These are phyloP conservation scores for Meira nashicola DNA, from an alignment of 1,284 basidiomycete genomes.

Conservation along the genomic window DNA sequence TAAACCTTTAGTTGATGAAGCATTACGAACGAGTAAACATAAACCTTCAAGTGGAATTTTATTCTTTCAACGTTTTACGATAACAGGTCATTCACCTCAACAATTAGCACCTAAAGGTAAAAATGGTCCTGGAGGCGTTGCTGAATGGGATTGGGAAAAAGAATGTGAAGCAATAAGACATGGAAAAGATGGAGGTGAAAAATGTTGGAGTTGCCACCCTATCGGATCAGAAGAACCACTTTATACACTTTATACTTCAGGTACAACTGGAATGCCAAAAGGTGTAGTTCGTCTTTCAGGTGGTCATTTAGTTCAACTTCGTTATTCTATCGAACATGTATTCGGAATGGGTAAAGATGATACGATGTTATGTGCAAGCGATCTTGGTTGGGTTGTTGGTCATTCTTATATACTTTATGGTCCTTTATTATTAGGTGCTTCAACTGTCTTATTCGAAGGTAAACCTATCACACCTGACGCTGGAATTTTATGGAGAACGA, in stretches of 20 bases:
- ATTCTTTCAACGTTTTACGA: constrained; percentile 33
- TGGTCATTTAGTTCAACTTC: constrained; percentile 38
- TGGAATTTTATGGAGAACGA: constrained; percentile 43
- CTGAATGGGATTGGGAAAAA: constrained; percentile 39
- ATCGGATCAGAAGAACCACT: constrained; percentile 39
- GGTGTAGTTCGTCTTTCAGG: constrained; percentile 40
- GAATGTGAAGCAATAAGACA: constrained; percentile 23
- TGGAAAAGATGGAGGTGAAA: constrained; percentile 21
- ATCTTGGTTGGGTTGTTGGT: constrained; percentile 38
- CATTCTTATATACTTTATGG: constrained; percentile 42
- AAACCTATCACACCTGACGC: constrained; percentile 50
- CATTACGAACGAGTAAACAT: constrained; percentile 31
- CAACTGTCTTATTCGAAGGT: constrained; percentile 47
- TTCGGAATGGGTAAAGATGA: constrained; percentile 37
- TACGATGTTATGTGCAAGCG: constrained; percentile 33
- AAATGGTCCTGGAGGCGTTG: constrained; percentile 19
- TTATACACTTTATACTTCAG: constrained; percentile 22
- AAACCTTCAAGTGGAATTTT: constrained; percentile 32
- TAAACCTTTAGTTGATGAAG: constrained; percentile 43
- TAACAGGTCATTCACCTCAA: constrained; percentile 31
- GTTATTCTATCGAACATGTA: constrained; percentile 43
- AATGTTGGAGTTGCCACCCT: constrained; percentile 34
- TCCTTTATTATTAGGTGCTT: constrained; percentile 39
- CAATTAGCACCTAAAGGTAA: constrained; percentile 15
- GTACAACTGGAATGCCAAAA: constrained; percentile 46